phyloP scores from a whole-genome alignment of 495 filamentous ascomycete genomes.

The Neurospora sp. region DNA sequence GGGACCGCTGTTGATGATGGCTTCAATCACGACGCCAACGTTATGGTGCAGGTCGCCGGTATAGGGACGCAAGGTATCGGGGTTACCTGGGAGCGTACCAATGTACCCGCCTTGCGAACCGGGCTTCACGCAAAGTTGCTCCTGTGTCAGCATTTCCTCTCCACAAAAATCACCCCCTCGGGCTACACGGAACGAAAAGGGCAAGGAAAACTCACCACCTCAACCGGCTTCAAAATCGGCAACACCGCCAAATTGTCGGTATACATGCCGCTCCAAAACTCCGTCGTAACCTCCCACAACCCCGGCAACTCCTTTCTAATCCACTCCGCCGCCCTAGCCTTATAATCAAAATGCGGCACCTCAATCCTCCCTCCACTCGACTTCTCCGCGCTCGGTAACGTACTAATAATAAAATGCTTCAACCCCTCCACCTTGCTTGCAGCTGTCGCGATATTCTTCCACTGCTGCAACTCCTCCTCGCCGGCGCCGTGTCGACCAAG shows the following conservation, averaged over 20 bases:
- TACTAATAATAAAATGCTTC: slow-evolving; percentile 5
- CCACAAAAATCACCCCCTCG: no score
- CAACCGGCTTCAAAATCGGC: not conserved
- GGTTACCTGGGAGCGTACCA: not conserved
- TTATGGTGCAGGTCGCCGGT: not conserved
- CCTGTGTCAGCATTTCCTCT: no score
- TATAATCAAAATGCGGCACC: slow-evolving; percentile 9
- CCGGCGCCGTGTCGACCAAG: slow-evolving; percentile 1
- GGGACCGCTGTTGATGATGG: slow-evolving; percentile 1
- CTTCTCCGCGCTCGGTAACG: not conserved
- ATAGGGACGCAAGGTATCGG: not conserved
- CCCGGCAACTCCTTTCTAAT: not conserved
- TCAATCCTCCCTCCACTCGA: not conserved
- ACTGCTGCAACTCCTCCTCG: slow-evolving; percentile 3
- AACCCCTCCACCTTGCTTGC: not conserved
- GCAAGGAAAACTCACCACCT: not conserved
- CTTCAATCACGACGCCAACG: not conserved
- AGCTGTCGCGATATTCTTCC: slow-evolving; percentile 1
- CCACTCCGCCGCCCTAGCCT: slow-evolving; percentile 1
- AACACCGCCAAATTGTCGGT: not conserved
- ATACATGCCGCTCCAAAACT: slow-evolving; percentile 7
- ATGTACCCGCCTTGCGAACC: not conserved
- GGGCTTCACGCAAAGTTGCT: not conserved
- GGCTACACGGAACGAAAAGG: no score
- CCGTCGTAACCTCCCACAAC: slow-evolving; percentile 5